Base-by-base conservation (phyloP, 371 early-diverging fungal genomes). In the Vittaforma corneae region DNA sequence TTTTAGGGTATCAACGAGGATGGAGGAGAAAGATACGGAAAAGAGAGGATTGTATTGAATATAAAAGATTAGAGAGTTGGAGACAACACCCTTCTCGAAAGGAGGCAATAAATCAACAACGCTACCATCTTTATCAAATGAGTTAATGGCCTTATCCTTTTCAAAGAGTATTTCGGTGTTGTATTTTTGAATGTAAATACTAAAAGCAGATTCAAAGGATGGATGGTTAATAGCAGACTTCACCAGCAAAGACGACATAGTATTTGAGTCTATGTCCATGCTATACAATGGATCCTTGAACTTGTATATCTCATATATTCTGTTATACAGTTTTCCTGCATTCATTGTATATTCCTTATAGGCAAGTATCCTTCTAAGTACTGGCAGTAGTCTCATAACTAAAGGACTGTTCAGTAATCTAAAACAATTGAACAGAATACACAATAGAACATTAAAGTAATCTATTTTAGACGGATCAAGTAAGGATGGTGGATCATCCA, bases 281-380 rank as follows among this genome's bases (percentile, higher is more conserved):
- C 34, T 44, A 14, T 20, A 6, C 5, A 35, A 6, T 6, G 45
- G 6, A 5, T 6, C 5, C 6, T 55, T 6, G 6, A 20, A 44
- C 5, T 11, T 44, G 30, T 44, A 37, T 6, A 50, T 52, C 1
- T 30, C 44, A 29, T 35, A 30, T 2, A 59, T 22, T 26, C 40
- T 34, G 37, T 52, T 53, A 18, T 61, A 61, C 20, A 61, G 52
- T 47, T 20, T 44, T 35, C 71, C 71, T 34, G 65, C 58, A 42
- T 28, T 32, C 20, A 47, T 64, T 45, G 57, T 56, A 53, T 71
- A 66, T 33, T 54, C 52, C 5, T 24, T 35, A 2, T 61, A 52
- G 2, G 33, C 45, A 24, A 71, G 34, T 20, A 71, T 18, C 28
- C 42, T 60, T 48, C 44, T 60, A 32, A 65, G 51, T 53, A 58